These are phyloP conservation scores for Verticillium nubilum DNA, from an alignment of 2,329 filamentous ascomycete species.

Conservation along the genomic window DNA sequence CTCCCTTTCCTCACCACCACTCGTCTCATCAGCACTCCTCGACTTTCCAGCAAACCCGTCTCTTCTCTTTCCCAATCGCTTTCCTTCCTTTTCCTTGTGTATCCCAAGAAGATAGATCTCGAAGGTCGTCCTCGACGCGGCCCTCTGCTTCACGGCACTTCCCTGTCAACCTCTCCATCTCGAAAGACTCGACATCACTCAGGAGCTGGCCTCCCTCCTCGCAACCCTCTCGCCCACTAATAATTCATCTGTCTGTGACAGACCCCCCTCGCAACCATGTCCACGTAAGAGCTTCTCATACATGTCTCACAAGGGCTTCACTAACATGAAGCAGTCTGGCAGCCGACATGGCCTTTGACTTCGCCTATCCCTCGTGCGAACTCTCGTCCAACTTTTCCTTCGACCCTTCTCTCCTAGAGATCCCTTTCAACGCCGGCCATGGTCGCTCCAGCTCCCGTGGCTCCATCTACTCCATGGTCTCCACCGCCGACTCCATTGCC, in stretches of 20 bases:
- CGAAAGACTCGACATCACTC: background rate
- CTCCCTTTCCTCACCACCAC: conserved; percentile 4
- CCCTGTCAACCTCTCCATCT: conserved; percentile 7
- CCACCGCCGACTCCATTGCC: conserved; percentile 46
- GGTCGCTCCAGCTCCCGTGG: conserved; percentile 59
- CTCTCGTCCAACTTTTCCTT: conserved; percentile 49
- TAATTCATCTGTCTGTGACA: conserved; percentile 9
- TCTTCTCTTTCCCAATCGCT: background rate
- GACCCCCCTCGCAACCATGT: conserved; percentile 27
- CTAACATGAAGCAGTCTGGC: conserved; percentile 45
- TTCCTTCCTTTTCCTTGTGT: conserved; percentile 3
- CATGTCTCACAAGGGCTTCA: conserved; percentile 8
- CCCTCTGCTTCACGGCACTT: conserved; percentile 16
- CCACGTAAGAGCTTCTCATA: conserved; percentile 28
- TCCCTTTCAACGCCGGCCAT: conserved; percentile 49
- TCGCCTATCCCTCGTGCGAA: conserved; percentile 50
- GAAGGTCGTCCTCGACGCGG: conserved; percentile 17
- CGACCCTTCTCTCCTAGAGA: conserved; percentile 51
- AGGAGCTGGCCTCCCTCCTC: conserved; percentile 13
- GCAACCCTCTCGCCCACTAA: conserved; percentile 4
- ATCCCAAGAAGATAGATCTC: conserved; percentile 15
- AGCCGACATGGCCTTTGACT: conserved; percentile 58
- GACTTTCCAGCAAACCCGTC: background rate
- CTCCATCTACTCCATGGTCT: conserved; percentile 64
- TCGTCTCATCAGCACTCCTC: conserved; percentile 10